Base-by-base conservation (phyloP, 306 rosid genomes). In the Astragalus membranaceus region DNA sequence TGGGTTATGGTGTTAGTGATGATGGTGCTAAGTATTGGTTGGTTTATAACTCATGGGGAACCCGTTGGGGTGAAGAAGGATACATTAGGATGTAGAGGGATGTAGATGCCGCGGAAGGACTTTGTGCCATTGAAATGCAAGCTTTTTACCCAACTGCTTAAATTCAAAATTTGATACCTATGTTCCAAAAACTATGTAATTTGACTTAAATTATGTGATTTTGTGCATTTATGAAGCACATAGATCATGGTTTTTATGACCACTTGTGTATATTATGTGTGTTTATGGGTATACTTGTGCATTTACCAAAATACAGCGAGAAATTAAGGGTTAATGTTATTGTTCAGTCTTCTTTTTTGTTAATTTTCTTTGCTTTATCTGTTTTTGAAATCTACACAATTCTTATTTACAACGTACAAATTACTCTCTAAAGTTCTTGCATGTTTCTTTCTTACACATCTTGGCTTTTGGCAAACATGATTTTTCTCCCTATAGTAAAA, bases 1-100 rank as follows among this genome's bases (percentile, higher is more conserved):
- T 84, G 33, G 89, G 83, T 7, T 82, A 80, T 48, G 86, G 81
- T n/a, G 43, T 65, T 0, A 48, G 59, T 49, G 42, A 61, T 10
- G 81, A 81, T 53, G 84, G 86, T 10, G 76, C 73, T 0, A 47
- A 73, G 59, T 86, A 78, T 69, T 86, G 86, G 88, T 10, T 83
- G 56, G 77, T 81, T 36, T 83, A 83, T 69, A 86, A 86, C 57
- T 83, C 90, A 0, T 85, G 83, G 85, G 84, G 90, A n/a, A 16
- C 70, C 0, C 6, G 51, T 0, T 82, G 89, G 89, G 89, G 87
- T 10, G 87, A 85, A 54, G 13, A 70, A 15, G 89, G 85, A 0
- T 85, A 85, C 62, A 77, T 79, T 17, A 68, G 73, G 23, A 79
- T 85, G 75, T 80, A 79, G 15, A 79, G 85, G 46, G 79, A 67